phyloP scores from a whole-genome alignment of 805 yeast species.

The Maudiozyma saulgeensis region DNA sequence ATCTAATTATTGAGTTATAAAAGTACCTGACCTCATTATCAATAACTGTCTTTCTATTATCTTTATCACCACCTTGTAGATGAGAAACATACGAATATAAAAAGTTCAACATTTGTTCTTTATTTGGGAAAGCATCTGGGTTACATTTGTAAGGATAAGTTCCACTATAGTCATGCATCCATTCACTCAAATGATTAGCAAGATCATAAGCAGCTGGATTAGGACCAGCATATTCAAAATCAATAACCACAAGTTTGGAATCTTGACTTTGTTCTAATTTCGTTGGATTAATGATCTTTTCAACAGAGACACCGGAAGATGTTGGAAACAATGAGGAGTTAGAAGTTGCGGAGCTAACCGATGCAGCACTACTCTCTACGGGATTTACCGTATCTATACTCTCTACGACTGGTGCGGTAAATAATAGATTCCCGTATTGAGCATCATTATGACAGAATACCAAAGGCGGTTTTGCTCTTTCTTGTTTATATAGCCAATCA shows the following conservation, averaged over 20 bases:
- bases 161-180: slow-evolving; percentile 88
- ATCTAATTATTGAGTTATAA: slow-evolving; percentile 55
- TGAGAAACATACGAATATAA: slow-evolving; percentile 71
- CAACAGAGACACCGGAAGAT: slow-evolving; percentile 20
- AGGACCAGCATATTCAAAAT: slow-evolving; percentile 91
- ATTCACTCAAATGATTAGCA: slow-evolving; percentile 88
- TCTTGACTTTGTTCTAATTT: slow-evolving; percentile 41
- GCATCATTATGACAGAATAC: slow-evolving; percentile 94
- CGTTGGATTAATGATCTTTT: slow-evolving; percentile 30
- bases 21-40: slow-evolving; percentile 41
- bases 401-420: slow-evolving; percentile 45
- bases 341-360: slow-evolving; percentile 12
- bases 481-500: slow-evolving; percentile 46
- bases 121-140: slow-evolving; percentile 53
- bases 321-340: slow-evolving; percentile 25
- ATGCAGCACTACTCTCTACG: neutral
- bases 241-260: slow-evolving; percentile 79
- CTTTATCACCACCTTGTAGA: slow-evolving; percentile 15
- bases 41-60: slow-evolving; percentile 12
- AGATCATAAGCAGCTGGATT: slow-evolving; percentile 84
- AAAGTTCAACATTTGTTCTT: slow-evolving; percentile 59
- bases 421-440: slow-evolving; percentile 85
- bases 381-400: neutral
- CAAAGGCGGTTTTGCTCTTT: slow-evolving; percentile 27
- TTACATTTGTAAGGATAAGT: slow-evolving; percentile 37